Evolutionary conservation across 331 rosid genomes (phyloP), one percentile per base, ranked within the genome.

Genomic region (Phaseolus coccineus): DNA sequence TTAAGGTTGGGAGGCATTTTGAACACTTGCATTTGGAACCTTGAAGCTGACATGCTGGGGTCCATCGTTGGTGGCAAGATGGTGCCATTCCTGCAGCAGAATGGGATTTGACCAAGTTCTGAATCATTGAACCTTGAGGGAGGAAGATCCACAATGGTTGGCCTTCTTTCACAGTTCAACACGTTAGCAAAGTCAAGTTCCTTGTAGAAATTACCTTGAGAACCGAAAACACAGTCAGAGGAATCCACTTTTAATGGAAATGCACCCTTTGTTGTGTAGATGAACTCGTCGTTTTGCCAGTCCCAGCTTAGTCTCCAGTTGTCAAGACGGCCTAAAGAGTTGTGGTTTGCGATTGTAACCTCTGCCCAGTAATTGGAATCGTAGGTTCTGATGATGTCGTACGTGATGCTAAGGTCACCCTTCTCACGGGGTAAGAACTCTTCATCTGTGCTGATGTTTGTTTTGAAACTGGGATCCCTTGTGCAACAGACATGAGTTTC

Each of bases 41-140:
- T 87, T 19, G 99, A 93, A 31, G 82, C 40, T 5, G 99, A 96
- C 88, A 52, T 85, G 48, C 84, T 84, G 4, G 88, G 87, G 42
- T 93, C 99, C 98, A 96, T 93, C 27, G 33, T 16, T 6, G 91
- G 86, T 1, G 98, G 97, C 87, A 96, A 84, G 67, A 96, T 71
- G 0, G 99, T 96, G 59, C 98, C 98, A 59, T 96, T 96, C 64
- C 99, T 85, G 85, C 99, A 96, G 71, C 99, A 96, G 76, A 83
- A 87, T 19, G 99, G 99, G 47, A 91, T 69, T 47, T 73, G 31
- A 3, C 99, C 99, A 16, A 91, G 74, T 27, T 28, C 73, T 9
- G 98, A 47, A 78, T 93, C 89, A 67, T 96, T 96, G 83, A 83
- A 87, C 87, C 71, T 89, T 14, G 97, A 81, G 10, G 81, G 87